These are phyloP conservation scores for Aspergillus versicolor DNA, from an alignment of 2,329 filamentous ascomycete genomes.

Conservation along the genomic window DNA sequence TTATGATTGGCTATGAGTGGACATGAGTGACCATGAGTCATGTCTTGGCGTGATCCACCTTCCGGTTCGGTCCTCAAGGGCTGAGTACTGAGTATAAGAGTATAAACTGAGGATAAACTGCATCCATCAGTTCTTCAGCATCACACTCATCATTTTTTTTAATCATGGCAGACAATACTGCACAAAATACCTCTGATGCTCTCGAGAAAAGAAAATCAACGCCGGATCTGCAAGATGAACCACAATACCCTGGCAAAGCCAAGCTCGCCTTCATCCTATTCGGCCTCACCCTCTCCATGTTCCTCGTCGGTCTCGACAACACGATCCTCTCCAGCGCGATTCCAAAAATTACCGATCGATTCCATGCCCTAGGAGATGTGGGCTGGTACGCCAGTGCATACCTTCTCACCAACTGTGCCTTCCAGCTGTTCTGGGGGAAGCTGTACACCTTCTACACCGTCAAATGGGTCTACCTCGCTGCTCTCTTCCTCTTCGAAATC, in stretches of 20 bases:
- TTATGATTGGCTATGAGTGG: background rate
- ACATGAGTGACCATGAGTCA: conserved; percentile 2
- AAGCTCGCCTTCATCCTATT: background rate
- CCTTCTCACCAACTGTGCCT: conserved; percentile 7
- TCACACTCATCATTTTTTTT: too few relatives aligned
- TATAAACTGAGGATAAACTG: background rate
- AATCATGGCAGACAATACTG: too few relatives aligned
- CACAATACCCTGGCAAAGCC: background rate
- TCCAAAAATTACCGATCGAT: conserved; percentile 35
- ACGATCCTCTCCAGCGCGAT: conserved; percentile 38
- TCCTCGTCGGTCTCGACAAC: conserved; percentile 15
- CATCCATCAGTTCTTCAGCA: too few relatives aligned
- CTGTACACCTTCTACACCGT: conserved; percentile 4
- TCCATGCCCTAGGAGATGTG: conserved; percentile 20
- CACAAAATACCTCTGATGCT: too few relatives aligned
- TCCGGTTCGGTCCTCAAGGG: background rate
- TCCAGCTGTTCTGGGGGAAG: conserved; percentile 7
- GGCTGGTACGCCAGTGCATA: conserved; percentile 14
- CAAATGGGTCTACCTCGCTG: conserved; percentile 22
- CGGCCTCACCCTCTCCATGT: background rate
- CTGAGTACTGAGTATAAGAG: background rate
- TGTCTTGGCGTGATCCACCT: conserved; percentile 2
- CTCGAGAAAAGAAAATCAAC: background rate
- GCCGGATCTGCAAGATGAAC: background rate
- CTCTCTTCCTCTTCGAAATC: conserved; percentile 25